Evolutionary conservation across 1,284 basidiomycete species (phyloP), one percentile per base, ranked within the genome.

Genomic region (Neotropicomus parvogracilis): DNA sequence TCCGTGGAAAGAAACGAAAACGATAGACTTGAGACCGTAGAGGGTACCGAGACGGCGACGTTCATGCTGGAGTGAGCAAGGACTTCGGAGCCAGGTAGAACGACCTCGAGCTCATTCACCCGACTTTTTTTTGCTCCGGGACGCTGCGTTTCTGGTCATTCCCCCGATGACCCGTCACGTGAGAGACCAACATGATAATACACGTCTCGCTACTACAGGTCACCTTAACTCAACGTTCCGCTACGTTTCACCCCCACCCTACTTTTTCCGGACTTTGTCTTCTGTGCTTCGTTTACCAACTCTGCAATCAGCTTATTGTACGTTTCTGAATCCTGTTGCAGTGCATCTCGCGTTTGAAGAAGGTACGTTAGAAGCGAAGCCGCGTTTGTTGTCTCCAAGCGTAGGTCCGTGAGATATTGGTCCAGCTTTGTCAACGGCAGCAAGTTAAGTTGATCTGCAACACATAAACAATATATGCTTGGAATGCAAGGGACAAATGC

Each of bases 1-100:
- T 91, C 81, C n/a, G 91, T 75, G 13, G 90, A 84, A 49, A 99
- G 83, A 70, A 97, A 97, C 3, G 94, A 95, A 72, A 99, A 99
- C 20, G 95, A 95, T 47, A 98, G 74, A 55, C 88, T 87, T 49
- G 83, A 74, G 58, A 97, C 87, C 47, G 85, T 83, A 5, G 92
- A 88, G 13, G 91, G 85, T 48, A 99, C 73, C 19, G 95, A 87
- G 62, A 91, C 83, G 8, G 94, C 80, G 69, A 97, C 91, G 70
- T 99, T 95, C 95, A 99, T 99, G 53, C 48, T 39, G 51, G 51
- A 20, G 12, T 32, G 32, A 21, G 27, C 17, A 11, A 39, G 38
- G 11, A 17, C 12, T 24, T n/a, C n/a, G n/a, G n/a, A n/a, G n/a
- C n/a, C n/a, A n/a, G n/a, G n/a, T n/a, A n/a, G n/a, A n/a, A n/a